Conservation (phyloP, 495 filamentous ascomycete species). For the Podospora appendiculata region DNA sequence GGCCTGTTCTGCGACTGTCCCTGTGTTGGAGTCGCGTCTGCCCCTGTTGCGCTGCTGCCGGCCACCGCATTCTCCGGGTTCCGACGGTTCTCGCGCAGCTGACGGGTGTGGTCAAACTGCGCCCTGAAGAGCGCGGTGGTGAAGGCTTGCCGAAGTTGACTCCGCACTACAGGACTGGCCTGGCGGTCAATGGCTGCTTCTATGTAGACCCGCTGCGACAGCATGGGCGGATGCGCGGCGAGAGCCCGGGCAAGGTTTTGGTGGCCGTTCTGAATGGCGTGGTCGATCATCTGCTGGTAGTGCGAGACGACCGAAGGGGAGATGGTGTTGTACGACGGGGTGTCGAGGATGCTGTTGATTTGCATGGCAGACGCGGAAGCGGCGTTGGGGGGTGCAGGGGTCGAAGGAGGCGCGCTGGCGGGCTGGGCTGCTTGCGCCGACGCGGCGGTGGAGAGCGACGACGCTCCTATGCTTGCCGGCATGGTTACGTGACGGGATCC, state of each 20-base stretch:
- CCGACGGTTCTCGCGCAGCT: slow-evolving; percentile 16
- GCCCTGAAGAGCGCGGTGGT: slow-evolving; percentile 30
- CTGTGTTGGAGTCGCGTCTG: background rate
- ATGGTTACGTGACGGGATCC: background rate
- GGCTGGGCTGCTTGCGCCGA: background rate
- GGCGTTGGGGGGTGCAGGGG: background rate
- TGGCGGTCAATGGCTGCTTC: slow-evolving; percentile 36
- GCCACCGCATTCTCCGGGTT: slow-evolving; percentile 10
- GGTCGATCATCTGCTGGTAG: slow-evolving; percentile 34
- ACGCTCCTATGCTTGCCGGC: background rate
- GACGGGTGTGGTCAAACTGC: slow-evolving; percentile 33
- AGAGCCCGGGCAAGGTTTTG: slow-evolving; percentile 36
- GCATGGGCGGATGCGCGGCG: slow-evolving; percentile 33
- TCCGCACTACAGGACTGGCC: slow-evolving; percentile 28
- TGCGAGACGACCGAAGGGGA: slow-evolving; percentile 10
- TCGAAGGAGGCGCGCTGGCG: background rate
- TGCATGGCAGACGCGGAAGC: background rate
- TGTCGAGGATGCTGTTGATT: background rate
- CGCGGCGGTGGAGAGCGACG: background rate
- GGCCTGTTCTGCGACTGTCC: background rate
- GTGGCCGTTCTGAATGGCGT: slow-evolving; percentile 33
- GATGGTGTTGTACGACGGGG: background rate
- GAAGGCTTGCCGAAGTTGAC: slow-evolving; percentile 35
- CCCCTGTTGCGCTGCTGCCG: background rate
- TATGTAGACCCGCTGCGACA: slow-evolving; percentile 30